Evolutionary conservation across 352 stramenopile genomes (phyloP), one percentile per base, ranked within the genome.

Genomic region (Pseudoperonospora humuli): DNA sequence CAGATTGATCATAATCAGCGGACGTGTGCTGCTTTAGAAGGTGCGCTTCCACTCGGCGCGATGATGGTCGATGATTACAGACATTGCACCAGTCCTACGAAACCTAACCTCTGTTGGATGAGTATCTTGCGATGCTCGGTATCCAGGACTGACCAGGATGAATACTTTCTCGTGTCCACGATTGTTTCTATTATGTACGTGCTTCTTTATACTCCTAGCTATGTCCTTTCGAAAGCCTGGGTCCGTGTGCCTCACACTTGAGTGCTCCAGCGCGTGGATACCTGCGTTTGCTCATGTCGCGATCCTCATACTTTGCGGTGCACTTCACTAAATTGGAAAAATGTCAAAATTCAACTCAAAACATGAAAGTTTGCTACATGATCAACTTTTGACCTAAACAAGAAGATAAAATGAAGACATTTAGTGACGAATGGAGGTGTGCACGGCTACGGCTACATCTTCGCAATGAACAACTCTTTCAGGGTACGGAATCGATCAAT

Each of bases 361-460:
- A n/a, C 19, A 13, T 19, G n/a, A 11, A 13, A 34, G 17, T 20
- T 19, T 5, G 3, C n/a, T 23, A 9, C 31, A 37, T 20, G 37
- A 33, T 33, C 19, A 41, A 44, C 33, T 45, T 49, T 48, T 57
- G 42, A 42, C 35, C 44, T 8, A 24, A 13, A 25, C 13, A 26
- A 20, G n/a, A 28, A 44, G 17, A 43, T 32, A 45, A 9, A 27
- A 80, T 85, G 67, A 69, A 54, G 31, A 57, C 70, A 31, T 85
- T 70, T 72, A 67, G 57, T 28, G 71, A 88, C 60, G 76, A 86
- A 31, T 88, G 76, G 76, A 67, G 63, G 37, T 64, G 57, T 41
- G 71, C 73, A 45, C 64, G 46, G 20, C 51, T 86, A 13, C 48
- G 58, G 51, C 64, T 88, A 24, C 51, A 62, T 24, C 59, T 88